These are phyloP conservation scores for Colletotrichum incanum DNA, from an alignment of 2,329 filamentous ascomycete species.

Conservation along the genomic window DNA sequence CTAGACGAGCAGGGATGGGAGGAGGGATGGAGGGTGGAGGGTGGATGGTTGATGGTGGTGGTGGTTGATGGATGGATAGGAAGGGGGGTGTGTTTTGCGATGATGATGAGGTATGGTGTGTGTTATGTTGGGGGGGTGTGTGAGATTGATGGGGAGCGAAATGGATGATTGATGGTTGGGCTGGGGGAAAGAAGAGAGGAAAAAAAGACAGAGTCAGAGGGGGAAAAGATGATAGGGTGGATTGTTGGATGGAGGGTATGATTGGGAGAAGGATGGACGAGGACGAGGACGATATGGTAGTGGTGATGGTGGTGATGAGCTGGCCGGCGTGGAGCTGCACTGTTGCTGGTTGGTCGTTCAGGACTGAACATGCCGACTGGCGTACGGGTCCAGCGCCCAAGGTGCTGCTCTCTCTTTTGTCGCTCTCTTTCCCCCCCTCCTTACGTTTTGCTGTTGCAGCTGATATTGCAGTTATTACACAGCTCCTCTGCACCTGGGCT, in stretches of 20 bases:
- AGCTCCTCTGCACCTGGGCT: conserved; percentile 14
- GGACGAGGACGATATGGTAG: neutral
- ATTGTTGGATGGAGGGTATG: conserved; percentile 25
- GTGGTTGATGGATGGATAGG: conserved; percentile 10
- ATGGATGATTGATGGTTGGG: conserved; percentile 9
- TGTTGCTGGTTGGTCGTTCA: neutral
- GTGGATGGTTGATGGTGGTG: conserved; percentile 22
- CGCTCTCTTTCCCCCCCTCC: neutral
- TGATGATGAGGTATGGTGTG: conserved; percentile 32
- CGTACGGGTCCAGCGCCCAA: neutral
- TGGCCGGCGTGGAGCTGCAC: conserved; percentile 20
- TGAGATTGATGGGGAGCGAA: conserved; percentile 1
- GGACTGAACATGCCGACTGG: conserved; percentile 9
- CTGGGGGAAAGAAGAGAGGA: neutral
- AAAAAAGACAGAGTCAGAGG: neutral
- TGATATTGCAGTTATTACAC: conserved; percentile 10
- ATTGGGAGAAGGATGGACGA: conserved; percentile 19
- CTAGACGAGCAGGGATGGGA: conserved; percentile 38
- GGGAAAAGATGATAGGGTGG: conserved; percentile 16
- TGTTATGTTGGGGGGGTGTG: conserved; percentile 15
- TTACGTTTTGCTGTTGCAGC: neutral
- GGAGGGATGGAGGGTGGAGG: conserved; percentile 11
- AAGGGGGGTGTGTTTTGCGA: conserved; percentile 21
- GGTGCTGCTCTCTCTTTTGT: neutral
- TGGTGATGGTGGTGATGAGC: conserved; percentile 35